Percentiles rank a stretch among this genome's conserved stretches.
Evolutionary conservation across 139 green algal genomes (phyloP).

Genomic region (Coelastrella sp.): DNA sequence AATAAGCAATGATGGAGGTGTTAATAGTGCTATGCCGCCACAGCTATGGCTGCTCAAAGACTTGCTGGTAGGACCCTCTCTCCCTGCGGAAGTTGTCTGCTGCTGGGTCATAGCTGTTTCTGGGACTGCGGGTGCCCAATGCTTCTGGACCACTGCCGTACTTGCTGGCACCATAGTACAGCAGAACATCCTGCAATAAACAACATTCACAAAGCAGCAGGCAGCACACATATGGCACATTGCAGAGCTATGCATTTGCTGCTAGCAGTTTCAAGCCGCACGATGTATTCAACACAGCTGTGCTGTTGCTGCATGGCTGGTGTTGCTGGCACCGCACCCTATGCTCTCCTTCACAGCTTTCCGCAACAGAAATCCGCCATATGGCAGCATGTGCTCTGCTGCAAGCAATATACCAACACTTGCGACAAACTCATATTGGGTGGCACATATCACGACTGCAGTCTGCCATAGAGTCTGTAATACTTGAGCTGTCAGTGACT

Average conservation of each 20-base stretch:
- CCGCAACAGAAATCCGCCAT: no score
- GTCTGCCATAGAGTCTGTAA: not conserved
- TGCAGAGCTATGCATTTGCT: not conserved
- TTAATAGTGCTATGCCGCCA: no score
- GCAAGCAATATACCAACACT: no score
- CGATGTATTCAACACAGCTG: not conserved
- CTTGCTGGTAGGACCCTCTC: slow-evolving; percentile 83
- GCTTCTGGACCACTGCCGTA: slow-evolving; percentile 78
- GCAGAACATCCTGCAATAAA: slow-evolving; percentile 60
- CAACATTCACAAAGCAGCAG: not conserved
- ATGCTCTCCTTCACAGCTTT: no score
- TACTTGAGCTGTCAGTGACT: not conserved
- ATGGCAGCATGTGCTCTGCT: no score
- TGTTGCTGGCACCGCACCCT: no score
- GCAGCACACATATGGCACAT: not conserved
- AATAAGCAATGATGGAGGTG: no score
- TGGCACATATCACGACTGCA: no score
- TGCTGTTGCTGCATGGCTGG: no score
- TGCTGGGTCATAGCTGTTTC: slow-evolving; percentile 87
- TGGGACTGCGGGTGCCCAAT: slow-evolving; percentile 78
- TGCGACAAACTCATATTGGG: no score
- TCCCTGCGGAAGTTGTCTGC: slow-evolving; percentile 78
- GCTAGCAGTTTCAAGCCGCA: no score
- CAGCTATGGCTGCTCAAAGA: slow-evolving; percentile 33
- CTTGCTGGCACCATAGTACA: slow-evolving; percentile 86